phyloP scores from a whole-genome alignment of 2,329 filamentous ascomycete genomes.

The Scedosporium boydii region DNA sequence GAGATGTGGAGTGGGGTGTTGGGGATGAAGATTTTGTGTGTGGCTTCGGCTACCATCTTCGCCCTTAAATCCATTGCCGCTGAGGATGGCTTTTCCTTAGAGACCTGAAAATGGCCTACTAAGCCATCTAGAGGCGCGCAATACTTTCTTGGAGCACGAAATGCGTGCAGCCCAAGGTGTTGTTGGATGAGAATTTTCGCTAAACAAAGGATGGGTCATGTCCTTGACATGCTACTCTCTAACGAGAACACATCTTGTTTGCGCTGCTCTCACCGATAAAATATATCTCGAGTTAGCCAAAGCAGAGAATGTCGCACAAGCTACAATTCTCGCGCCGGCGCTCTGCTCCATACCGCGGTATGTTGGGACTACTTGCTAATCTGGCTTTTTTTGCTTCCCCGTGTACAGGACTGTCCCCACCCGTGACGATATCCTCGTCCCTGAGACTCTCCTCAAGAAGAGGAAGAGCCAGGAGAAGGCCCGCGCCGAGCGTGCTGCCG shows the following conservation, averaged over 20 bases:
- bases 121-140: background rate
- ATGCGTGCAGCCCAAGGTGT: constrained; percentile 45
- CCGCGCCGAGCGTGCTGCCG: constrained; percentile 75
- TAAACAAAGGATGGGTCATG: constrained; percentile 11
- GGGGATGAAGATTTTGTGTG: constrained; percentile 53
- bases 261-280: constrained; percentile 62
- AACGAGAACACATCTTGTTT: background rate
- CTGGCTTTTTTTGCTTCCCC: constrained; percentile 64
- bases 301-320: constrained; percentile 86
- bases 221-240: background rate
- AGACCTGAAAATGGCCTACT: background rate
- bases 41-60: constrained; percentile 37
- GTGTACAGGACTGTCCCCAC: constrained; percentile 73
- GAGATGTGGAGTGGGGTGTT: constrained; percentile 63
- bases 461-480: constrained; percentile 99
- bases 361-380: constrained; percentile 70
- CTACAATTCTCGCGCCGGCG: constrained; percentile 91
- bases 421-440: constrained; percentile 91
- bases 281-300: constrained; percentile 76
- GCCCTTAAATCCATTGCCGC: constrained; percentile 57
- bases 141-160: background rate
- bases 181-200: constrained; percentile 59
- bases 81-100: background rate
- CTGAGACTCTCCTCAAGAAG: constrained; percentile 99
- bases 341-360: constrained; percentile 55